Evolutionary conservation across 2,329 filamentous ascomycete species (phyloP).

Genomic region (Claviceps digitariae): DNA sequence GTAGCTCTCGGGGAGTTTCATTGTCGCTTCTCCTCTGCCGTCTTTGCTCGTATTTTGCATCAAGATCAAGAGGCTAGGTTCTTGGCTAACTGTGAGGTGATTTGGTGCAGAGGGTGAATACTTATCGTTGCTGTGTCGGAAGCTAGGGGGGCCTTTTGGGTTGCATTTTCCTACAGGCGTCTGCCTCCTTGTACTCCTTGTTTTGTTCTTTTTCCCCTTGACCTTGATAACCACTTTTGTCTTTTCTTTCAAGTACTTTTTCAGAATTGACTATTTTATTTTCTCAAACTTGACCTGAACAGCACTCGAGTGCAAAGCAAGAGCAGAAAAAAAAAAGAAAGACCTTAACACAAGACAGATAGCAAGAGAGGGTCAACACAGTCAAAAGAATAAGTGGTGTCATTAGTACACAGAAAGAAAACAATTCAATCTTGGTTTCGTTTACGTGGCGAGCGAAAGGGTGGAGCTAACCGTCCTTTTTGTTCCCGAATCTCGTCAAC

Average conservation of each 20-base stretch:
- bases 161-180: conserved; percentile 18
- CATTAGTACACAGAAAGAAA: conserved; percentile 6
- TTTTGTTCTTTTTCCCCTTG: conserved; percentile 18
- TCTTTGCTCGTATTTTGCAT: conserved; percentile 11
- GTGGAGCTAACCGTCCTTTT: background rate
- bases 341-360: conserved; percentile 5
- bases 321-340: conserved; percentile 15
- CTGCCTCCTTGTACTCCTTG: conserved; percentile 27
- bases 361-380: background rate
- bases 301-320: conserved; percentile 23
- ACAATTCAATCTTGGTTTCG: conserved; percentile 5
- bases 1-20: background rate
- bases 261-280: conserved; percentile 39
- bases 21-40: conserved; percentile 6
- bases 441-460: background rate
- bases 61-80: conserved; percentile 9
- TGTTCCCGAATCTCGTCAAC: conserved; percentile 6
- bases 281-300: conserved; percentile 22
- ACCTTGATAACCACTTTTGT: conserved; percentile 20
- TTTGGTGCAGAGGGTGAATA: conserved; percentile 18
- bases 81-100: conserved; percentile 15
- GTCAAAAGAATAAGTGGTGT: conserved; percentile 5
- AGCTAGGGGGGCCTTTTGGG: conserved; percentile 24
- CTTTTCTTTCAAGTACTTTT: conserved; percentile 31
- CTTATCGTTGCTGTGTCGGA: conserved; percentile 19